A percentile compares a stretch with the other conserved stretches of the same genome.
Conservation (phyloP, 371 early-diverging fungal species). For the Apophysomyces elegans region DNA sequence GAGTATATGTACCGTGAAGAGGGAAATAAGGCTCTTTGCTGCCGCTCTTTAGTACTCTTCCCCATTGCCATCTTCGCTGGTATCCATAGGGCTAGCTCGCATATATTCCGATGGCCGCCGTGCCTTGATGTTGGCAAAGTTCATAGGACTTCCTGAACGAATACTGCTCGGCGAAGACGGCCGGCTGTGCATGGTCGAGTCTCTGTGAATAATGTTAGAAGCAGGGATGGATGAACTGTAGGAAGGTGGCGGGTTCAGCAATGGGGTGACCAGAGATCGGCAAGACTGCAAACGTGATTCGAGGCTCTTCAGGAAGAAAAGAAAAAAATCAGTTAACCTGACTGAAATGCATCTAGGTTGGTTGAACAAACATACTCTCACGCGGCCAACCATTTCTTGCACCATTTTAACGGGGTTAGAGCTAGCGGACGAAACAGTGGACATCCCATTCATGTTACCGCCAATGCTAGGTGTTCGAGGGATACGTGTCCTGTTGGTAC, state of each 20-base stretch:
- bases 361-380: constrained; percentile 53
- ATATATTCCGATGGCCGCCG: constrained; percentile 53
- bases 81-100: constrained; percentile 33
- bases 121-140: constrained; percentile 49
- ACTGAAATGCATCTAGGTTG: background rate
- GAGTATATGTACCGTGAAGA: background rate
- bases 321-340: too few relatives aligned
- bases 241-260: constrained; percentile 65
- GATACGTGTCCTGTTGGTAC: constrained; percentile 36
- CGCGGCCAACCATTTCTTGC: constrained; percentile 75
- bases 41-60: background rate
- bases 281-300: constrained; percentile 71
- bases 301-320: constrained; percentile 41
- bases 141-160: constrained; percentile 43
- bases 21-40: background rate
- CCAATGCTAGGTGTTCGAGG: constrained; percentile 33
- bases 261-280: constrained; percentile 67
- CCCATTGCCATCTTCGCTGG: constrained; percentile 24
- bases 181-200: constrained; percentile 26
- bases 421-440: constrained; percentile 26
- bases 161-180: constrained; percentile 39
- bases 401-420: constrained; percentile 70
- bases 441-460: constrained; percentile 14
- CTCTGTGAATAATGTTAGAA: constrained; percentile 32
- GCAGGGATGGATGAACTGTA: constrained; percentile 46